Evolutionary conservation across 2,329 filamentous ascomycete genomes (phyloP), one percentile per base, ranked within the genome.

Genomic region (Diaporthe citrichinensis): DNA sequence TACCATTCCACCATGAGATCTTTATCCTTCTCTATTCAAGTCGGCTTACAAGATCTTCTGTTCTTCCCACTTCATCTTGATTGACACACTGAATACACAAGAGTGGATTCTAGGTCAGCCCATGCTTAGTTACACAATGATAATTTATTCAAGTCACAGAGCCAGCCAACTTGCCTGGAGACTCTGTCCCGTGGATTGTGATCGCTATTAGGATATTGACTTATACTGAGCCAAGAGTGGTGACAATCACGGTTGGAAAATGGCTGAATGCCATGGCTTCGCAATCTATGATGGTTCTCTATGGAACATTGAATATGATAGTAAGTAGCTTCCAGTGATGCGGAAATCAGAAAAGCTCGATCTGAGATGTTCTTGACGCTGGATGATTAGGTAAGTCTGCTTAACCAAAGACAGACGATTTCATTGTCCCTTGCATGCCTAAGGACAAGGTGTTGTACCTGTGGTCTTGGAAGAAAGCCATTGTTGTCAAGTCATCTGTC

Each of bases 161-260:
- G 57, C 23, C 23, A n/a, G 57, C 12, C 3, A 10, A 8, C 4
- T 12, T 6, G 12, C 31, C 25, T 15, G 23, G 4, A 36, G 20
- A 31, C 20, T 36, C 36, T 0, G 0, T 4, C 55, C 7, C 20
- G 20, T 12, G n/a, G 1, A 15, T 36, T 14, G 1, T 0, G 12
- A 39, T 39, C 8, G 12, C 12, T 59, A n/a, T 25, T 23, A 36
- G 31, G 0, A 5, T 58, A 14, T 2, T 36, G 10, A 36, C 12
- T 59, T 3, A 8, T 10, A 15, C 9, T 7, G 23, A 39, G 12
- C 20, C 6, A 39, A 39, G 8, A 14, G 10, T 39, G 57, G 8
- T 25, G 5, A 59, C 17, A 4, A 31, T 20, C 9, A 34, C 4
- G 17, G 4, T 23, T 10, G 12, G 2, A 12, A 55, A 31, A 20